Evolutionary conservation across 2,329 filamentous ascomycete species (phyloP).

Genomic region (Tolypocladium capitatum): DNA sequence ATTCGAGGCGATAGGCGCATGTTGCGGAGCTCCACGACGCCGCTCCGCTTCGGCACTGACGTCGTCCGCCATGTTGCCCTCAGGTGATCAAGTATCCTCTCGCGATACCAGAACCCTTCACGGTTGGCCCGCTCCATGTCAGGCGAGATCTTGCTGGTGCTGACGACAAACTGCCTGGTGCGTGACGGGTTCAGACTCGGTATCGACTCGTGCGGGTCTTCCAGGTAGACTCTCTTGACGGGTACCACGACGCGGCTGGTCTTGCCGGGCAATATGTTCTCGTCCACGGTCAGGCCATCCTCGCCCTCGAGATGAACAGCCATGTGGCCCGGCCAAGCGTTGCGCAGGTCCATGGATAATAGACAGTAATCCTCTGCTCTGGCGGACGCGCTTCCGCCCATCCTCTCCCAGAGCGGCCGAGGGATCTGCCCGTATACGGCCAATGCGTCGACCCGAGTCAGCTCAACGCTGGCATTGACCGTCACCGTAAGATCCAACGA

Average conservation of each 20-base stretch:
- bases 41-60: constrained; percentile 38
- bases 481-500: constrained; percentile 73
- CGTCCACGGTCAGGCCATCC: constrained; percentile 34
- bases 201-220: constrained; percentile 65
- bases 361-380: constrained; percentile 58
- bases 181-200: constrained; percentile 68
- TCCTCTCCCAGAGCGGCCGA: constrained; percentile 39
- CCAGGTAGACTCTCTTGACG: constrained; percentile 59
- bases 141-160: constrained; percentile 62
- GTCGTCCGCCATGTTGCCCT: constrained; percentile 57
- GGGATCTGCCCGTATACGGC: constrained; percentile 59
- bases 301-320: constrained; percentile 47
- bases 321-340: constrained; percentile 77
- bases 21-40: constrained; percentile 62
- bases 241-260: constrained; percentile 65
- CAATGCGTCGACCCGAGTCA: constrained; percentile 66
- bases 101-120: constrained; percentile 85
- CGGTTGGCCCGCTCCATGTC: constrained; percentile 65
- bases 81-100: constrained; percentile 61
- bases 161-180: constrained; percentile 89
- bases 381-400: constrained; percentile 18
- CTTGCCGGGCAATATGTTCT: constrained; percentile 51
- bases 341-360: constrained; percentile 70
- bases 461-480: constrained; percentile 80
- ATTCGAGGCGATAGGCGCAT: constrained; percentile 63